Base-by-base conservation (phyloP, 2,329 filamentous ascomycete species). In the Zymoseptoria brevis region DNA sequence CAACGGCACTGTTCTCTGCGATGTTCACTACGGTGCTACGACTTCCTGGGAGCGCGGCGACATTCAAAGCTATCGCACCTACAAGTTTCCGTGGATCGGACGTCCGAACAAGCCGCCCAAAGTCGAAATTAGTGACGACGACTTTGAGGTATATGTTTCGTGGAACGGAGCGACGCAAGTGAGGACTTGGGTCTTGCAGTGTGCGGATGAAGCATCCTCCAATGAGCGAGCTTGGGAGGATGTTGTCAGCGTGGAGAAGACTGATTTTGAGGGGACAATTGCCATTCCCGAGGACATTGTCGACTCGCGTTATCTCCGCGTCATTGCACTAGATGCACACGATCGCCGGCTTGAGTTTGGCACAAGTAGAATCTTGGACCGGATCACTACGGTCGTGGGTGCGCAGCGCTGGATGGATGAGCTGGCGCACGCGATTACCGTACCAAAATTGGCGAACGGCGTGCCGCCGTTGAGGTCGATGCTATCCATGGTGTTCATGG, bases 131-230 rank as follows among this genome's bases (percentile, higher is more conserved):
- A 50, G 68, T 2, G 60, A 69, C 3, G 66, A 68, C 8, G 63
- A 66, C 21, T 58, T 58, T 2, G 58, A 68, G 5, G 62, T 77
- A 1, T 84, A 81, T 67, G 80, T 83, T 1, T 81, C 77, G 7
- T 80, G 77, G 78, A 80, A 80, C 60, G 77, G 77, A 3, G 77
- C 76, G 0, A 80, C 77, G 0, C 76, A 77, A 30, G 72, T 80
- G 11, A 60, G 62, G 4, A 64, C 66, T 2, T 80, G 82, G 83
- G 68, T 76, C 2, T 79, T 83, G 63, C 80, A 77, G n/a, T 80
- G 81, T 63, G 80, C 77, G 61, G 74, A 64, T 11, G 55, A 30
- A 19, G 57, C 61, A 5, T 55, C 55, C 30, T 57, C 55, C 7
- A 56, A 60, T n/a, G 64, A 68, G 19, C 48, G 56, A 19, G 56